Evolutionary conservation across 2,329 filamentous ascomycete genomes (phyloP).

Genomic region (Phyllosticta ampelicida): DNA sequence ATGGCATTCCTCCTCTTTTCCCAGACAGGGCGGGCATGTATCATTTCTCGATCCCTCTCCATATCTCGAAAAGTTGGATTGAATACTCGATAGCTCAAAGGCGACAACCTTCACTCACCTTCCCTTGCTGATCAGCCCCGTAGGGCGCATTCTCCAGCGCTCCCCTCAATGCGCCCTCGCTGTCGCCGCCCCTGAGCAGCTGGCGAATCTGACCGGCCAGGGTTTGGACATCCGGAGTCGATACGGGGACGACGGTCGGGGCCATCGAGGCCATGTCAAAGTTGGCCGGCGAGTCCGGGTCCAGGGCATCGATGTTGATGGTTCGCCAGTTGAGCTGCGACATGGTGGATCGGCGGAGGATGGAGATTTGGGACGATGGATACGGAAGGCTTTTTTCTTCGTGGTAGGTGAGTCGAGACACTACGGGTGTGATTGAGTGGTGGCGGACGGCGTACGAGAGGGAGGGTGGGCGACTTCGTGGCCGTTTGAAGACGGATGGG

Average conservation of each 20-base stretch:
- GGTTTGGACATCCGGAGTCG: conserved; percentile 66
- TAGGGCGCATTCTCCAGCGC: conserved; percentile 79
- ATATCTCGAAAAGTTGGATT: conserved; percentile 5
- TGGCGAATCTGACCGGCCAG: conserved; percentile 76
- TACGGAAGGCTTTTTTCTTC: conserved; percentile 8
- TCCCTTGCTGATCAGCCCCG: conserved; percentile 43
- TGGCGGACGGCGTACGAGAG: conserved; percentile 6
- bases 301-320: conserved; percentile 86
- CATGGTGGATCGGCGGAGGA: conserved; percentile 22
- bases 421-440: neutral
- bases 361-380: neutral
- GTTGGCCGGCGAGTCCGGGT: conserved; percentile 82
- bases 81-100: neutral
- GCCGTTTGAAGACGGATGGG: neutral
- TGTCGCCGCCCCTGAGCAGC: conserved; percentile 74
- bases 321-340: conserved; percentile 60
- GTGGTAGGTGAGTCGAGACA: conserved; percentile 1
- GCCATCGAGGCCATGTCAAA: conserved; percentile 80
- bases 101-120: conserved; percentile 30
- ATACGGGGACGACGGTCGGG: conserved; percentile 62
- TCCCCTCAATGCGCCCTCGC: conserved; percentile 73
- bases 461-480: neutral
- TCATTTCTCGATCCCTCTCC: conserved; percentile 1
- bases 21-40: neutral
- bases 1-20: neutral